These are phyloP conservation scores for Sporothrix curviconia DNA, from an alignment of 2,329 filamentous ascomycete genomes.

Conservation along the genomic window DNA sequence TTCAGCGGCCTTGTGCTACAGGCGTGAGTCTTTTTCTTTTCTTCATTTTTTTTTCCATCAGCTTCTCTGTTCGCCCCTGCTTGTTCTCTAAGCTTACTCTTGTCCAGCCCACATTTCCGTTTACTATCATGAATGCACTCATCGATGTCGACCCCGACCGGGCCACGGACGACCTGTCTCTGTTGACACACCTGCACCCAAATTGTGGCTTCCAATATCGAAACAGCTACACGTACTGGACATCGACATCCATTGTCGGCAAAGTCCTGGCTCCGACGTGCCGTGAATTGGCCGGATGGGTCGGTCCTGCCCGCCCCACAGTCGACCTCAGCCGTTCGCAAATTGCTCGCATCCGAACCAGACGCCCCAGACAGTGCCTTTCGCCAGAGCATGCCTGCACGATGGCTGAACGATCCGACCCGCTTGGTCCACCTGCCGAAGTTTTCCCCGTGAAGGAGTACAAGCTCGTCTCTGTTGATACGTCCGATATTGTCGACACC, in stretches of 20 bases:
- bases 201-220: slow-evolving; percentile 71
- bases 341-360: slow-evolving; percentile 61
- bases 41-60: not conserved
- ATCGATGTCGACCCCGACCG: slow-evolving; percentile 68
- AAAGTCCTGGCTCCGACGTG: slow-evolving; percentile 70
- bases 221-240: slow-evolving; percentile 70
- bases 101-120: slow-evolving; percentile 54
- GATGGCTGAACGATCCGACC: slow-evolving; percentile 62
- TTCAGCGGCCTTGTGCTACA: slow-evolving; percentile 66
- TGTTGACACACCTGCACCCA: slow-evolving; percentile 62
- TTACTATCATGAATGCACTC: slow-evolving; percentile 71
- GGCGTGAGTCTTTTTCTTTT: slow-evolving; percentile 42
- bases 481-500: slow-evolving; percentile 58
- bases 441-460: slow-evolving; percentile 64
- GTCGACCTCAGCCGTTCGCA: slow-evolving; percentile 61
- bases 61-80: not conserved
- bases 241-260: slow-evolving; percentile 62
- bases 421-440: slow-evolving; percentile 57
- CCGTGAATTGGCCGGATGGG: slow-evolving; percentile 64
- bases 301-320: slow-evolving; percentile 64
- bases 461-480: slow-evolving; percentile 50
- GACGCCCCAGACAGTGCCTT: slow-evolving; percentile 49
- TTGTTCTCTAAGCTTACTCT: not conserved
- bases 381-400: slow-evolving; percentile 53
- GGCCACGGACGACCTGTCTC: slow-evolving; percentile 57